Percentiles rank a stretch among this genome's conserved stretches.
Conservation (phyloP, 129 eudicot species). For the Kitagawia praeruptora region DNA sequence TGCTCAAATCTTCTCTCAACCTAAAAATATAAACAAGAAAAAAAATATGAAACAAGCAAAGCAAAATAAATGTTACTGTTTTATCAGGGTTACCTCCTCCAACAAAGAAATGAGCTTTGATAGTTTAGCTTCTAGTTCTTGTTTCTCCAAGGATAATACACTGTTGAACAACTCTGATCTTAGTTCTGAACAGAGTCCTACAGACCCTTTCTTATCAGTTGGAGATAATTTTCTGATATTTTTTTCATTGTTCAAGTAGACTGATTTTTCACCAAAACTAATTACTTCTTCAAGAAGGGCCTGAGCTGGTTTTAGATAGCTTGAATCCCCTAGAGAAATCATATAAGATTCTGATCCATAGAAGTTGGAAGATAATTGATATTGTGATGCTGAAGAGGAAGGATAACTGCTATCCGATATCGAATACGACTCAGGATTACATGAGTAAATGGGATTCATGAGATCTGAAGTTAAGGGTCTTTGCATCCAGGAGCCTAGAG, state of each 20-base stretch:
- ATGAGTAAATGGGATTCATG: conserved; percentile 23
- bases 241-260: conserved; percentile 38
- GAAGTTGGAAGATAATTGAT: conserved; percentile 27
- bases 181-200: conserved; percentile 42
- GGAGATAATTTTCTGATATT: conserved; percentile 44
- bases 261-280: conserved; percentile 38
- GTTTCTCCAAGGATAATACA: conserved; percentile 45
- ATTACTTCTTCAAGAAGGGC: conserved; percentile 67
- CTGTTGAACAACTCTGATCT: conserved; percentile 45
- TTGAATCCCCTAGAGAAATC: conserved; percentile 39
- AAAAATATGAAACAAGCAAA: not conserved
- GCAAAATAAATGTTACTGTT: not conserved
- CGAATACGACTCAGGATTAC: conserved; percentile 28
- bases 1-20: conserved; percentile 81
- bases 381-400: conserved; percentile 21
- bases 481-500: conserved; percentile 51
- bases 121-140: conserved; percentile 50
- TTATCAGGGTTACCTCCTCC: conserved; percentile 55
- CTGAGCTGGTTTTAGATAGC: conserved; percentile 70
- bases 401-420: conserved; percentile 20
- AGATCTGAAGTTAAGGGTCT: conserved; percentile 25
- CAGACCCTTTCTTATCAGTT: conserved; percentile 35
- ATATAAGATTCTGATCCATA: conserved; percentile 40
- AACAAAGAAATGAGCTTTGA: conserved; percentile 62
- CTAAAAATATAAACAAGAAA: conserved; percentile 22